Base-by-base conservation (phyloP, 192 early-diverging fungal genomes). In the Gigaspora rosea region DNA sequence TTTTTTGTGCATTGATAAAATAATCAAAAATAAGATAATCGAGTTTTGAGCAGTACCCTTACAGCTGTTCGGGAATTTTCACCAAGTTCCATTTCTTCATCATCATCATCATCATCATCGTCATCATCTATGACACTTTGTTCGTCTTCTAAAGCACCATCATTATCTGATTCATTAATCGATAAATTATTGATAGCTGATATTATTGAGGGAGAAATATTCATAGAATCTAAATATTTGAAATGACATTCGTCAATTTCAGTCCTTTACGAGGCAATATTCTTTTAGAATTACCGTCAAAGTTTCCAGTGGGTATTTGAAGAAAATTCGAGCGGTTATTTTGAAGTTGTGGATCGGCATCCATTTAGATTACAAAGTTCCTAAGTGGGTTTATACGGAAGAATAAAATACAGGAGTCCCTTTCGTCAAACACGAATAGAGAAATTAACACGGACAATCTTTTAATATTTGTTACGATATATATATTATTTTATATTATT, bases 131-230 rank as follows among this genome's bases (percentile, higher is more conserved):
- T 12, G 2, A 61, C 5, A 33, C 5, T 41, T n/a, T n/a, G 7
- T 13, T 63, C 58, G 9, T 66, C 74, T 4, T 64, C 62, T 18
- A 47, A 51, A 41, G n/a, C 49, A 16, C 18, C 74, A 33, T 66
- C 64, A 63, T 50, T 64, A 69, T 79, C 66, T 27, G 27, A 27
- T 8, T 77, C 58, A 15, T 76, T 59, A 50, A 71, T 49, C 15
- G 78, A 47, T 22, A 75, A 57, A 20, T 71, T 50, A 50, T 70
- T 66, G 41, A 75, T 79, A 48, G 66, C 57, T 32, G 76, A 58
- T 61, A 71, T 61, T 32, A 78, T 13, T 47, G 65, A 47, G 9
- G 66, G 56, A 7, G 65, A 78, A 41, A 73, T 4, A 3, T 61
- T 57, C 22, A 16, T 20, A 7, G 32, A 27, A 22, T 73, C 36